phyloP scores from a whole-genome alignment of 805 yeast species.

The Yamadazyma tumulicola region DNA sequence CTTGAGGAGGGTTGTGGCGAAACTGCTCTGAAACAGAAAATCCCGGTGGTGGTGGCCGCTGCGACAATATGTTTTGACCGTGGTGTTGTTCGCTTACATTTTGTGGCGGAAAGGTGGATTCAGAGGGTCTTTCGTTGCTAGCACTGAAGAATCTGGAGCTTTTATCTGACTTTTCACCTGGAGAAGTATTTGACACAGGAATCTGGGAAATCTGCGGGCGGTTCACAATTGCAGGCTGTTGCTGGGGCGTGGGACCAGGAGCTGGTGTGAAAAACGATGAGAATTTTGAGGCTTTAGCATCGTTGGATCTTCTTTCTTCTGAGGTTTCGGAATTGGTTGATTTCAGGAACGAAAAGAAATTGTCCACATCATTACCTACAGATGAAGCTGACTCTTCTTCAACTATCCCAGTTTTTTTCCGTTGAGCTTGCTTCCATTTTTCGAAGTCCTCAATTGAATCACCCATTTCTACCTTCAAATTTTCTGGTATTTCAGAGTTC shows the following conservation, averaged over 20 bases:
- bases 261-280: conserved; percentile 31
- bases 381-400: conserved; percentile 5
- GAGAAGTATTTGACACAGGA: background rate
- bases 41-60: no score
- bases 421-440: conserved; percentile 43
- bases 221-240: background rate
- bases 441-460: conserved; percentile 57
- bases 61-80: no score
- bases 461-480: conserved; percentile 36
- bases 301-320: conserved; percentile 11
- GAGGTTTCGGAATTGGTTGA: conserved; percentile 15
- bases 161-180: conserved; percentile 1
- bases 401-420: conserved; percentile 34
- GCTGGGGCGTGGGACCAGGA: conserved; percentile 6
- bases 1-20: conserved; percentile 12
- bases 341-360: conserved; percentile 39
- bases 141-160: conserved; percentile 14
- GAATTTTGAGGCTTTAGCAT: conserved; percentile 32
- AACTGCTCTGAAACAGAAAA: no score
- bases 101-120: conserved; percentile 1
- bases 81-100: no score
- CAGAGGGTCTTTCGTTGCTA: background rate
- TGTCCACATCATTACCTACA: conserved; percentile 37
- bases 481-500: conserved; percentile 28
- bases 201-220: conserved; percentile 2